Evolutionary conservation across 495 filamentous ascomycete genomes (phyloP), one percentile per base, ranked within the genome.

Genomic region (Trichoderma gamsii): DNA sequence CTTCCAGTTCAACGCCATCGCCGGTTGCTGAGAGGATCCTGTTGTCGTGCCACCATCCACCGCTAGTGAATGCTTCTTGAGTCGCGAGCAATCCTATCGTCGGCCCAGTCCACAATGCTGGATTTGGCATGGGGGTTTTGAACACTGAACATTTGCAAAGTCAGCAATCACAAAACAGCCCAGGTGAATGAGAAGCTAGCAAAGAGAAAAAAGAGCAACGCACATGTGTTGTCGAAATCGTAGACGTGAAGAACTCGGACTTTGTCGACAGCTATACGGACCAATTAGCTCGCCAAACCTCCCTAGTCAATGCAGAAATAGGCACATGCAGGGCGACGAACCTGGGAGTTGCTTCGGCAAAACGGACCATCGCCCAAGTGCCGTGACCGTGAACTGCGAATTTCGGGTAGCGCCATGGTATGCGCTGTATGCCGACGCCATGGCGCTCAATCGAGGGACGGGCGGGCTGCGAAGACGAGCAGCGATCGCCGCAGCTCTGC

Each of bases 141-240:
- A 99, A 99, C 12, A 99, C 92, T 96, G 71, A 41, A 56, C 1
- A 23, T 25, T 25, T 27, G 0, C 25, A 6, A 43, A 65, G 63
- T 13, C 35, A 15, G 35, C 35, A 68, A 68, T 25, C 72, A 9
- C 35, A 63, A 51, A 15, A 65, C 69, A 70, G 41, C 18, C 21
- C 43, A 29, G 7, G 35, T 52, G 38, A 3, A 29, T 18, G 11
- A 32, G 6, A 38, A 65, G 52, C 21, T 11, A 41, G 21, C 7
- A 41, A 15, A 25, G 41, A n/a, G 46, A 18, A 51, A 51, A 23
- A 25, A 61, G 44, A 32, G n/a, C 44, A 44, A 72, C 86, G 78
- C 82, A 96, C 92, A 81, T 49, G 95, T 99, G 73, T 99, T 98
- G 75, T 99, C 95, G 76, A 99, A 99, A 79, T 99, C 95, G 81